Evolutionary conservation across 2,329 filamentous ascomycete species (phyloP).

Genomic region (Pseudopyricularia javanii): DNA sequence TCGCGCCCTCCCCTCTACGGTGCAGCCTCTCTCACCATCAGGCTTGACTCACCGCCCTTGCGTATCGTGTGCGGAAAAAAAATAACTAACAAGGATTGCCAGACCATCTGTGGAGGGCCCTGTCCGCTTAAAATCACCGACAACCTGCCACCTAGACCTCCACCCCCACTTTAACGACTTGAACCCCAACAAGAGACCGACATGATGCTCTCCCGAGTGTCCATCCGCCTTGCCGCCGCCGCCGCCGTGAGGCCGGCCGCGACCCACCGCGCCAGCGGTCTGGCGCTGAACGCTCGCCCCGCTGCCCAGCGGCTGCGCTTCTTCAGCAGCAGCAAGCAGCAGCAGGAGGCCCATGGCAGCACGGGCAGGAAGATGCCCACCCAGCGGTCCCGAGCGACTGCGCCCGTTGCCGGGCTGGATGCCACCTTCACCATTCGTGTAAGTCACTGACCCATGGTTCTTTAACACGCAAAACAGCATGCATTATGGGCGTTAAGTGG

Average conservation of each 20-base stretch:
- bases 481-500: not conserved
- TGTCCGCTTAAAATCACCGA: slow-evolving; percentile 27
- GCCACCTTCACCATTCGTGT: slow-evolving; percentile 93
- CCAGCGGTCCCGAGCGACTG: slow-evolving; percentile 42
- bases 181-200: slow-evolving; percentile 4
- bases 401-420: slow-evolving; percentile 58
- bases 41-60: slow-evolving; percentile 30
- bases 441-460: slow-evolving; percentile 18
- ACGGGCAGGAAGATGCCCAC: slow-evolving; percentile 57
- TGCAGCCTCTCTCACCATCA: not conserved
- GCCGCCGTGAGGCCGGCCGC: slow-evolving; percentile 31
- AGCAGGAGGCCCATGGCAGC: slow-evolving; percentile 50
- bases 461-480: too few species aligned
- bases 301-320: slow-evolving; percentile 20
- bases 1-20: slow-evolving; percentile 17
- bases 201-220: slow-evolving; percentile 50
- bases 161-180: not conserved
- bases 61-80: slow-evolving; percentile 5
- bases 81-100: slow-evolving; percentile 19
- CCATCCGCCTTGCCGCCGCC: slow-evolving; percentile 25
- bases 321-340: slow-evolving; percentile 13
- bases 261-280: slow-evolving; percentile 22
- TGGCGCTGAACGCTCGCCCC: slow-evolving; percentile 13
- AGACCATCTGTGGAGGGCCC: slow-evolving; percentile 43
- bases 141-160: not conserved